Evolutionary conservation across 148 eudicot genomes (phyloP), one percentile per base, ranked within the genome.

Genomic region (Amaranthus cruentus): DNA sequence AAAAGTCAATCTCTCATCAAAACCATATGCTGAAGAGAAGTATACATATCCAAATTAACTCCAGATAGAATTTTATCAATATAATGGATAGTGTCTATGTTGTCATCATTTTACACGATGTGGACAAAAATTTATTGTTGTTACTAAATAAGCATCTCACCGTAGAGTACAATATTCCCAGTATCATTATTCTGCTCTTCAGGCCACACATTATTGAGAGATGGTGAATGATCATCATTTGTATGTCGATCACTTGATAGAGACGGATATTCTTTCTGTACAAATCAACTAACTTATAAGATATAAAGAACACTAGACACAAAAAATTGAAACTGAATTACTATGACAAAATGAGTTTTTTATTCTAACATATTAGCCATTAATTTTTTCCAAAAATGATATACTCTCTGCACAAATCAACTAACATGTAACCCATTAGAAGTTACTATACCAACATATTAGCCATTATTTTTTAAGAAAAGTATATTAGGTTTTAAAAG

Each of bases 241-340:
- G 61, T 63, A 76, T 70, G 38, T 28, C 2, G 62, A 47, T 53
- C 67, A 71, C 76, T 73, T 55, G 86, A 68, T 65, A 48, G 68
- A 60, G 85, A 78, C 73, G 55, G 73, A 60, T 74, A 88, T 28
- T 51, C 80, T 69, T 76, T 87, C 96, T 93, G 86, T 75, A 78
- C 75, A 38, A 78, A 72, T 56, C 15, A 57, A 66, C 59, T 21
- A 58, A 63, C 42, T 42, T n/a, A 14, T 55, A 28, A 71, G 73
- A 46, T 55, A 46, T 2, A 10, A 43, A 4, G 43, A 15, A 66
- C 7, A 46, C 6, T 46, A 12, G 68, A 64, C 50, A 6, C 7
- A 47, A 21, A 5, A 64, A 42, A 64, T 12, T 46, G 14, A 5
- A 64, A 5, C 4, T 64, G 51, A 12, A 28, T 28, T 28, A 28